Percentiles rank a stretch among this genome's conserved stretches.
Evolutionary conservation across 768 basidiomycete genomes (phyloP).

Genomic region (Cyathus striatus): DNA sequence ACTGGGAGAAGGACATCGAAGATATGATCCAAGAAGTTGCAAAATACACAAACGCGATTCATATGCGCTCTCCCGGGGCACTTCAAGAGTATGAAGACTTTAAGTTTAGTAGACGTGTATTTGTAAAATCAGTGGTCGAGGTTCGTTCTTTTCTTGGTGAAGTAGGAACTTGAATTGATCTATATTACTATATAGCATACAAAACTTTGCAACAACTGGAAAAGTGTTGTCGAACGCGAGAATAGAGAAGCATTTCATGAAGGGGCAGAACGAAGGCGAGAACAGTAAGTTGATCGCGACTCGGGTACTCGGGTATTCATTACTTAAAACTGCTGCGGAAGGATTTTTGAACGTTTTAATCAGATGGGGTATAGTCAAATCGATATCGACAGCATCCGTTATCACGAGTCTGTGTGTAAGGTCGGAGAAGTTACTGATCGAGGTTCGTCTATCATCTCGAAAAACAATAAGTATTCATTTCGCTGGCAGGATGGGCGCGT

Average conservation of each 20-base stretch:
- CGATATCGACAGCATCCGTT: too few species aligned
- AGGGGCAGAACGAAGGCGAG: not conserved
- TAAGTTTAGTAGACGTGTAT: slow-evolving; percentile 8
- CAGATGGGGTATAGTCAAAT: too few species aligned
- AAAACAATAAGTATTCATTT: too few species aligned
- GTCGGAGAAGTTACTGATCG: too few species aligned
- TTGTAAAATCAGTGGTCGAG: slow-evolving; percentile 9
- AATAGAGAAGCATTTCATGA: not conserved
- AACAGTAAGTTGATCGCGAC: not conserved
- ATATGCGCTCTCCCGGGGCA: slow-evolving; percentile 14
- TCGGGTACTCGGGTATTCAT: not conserved
- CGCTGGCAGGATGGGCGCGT: too few species aligned
- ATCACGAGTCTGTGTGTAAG: too few species aligned
- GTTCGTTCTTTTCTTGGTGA: slow-evolving; percentile 3
- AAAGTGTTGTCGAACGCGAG: not conserved
- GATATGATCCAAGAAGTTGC: slow-evolving; percentile 12
- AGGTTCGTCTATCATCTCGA: too few species aligned
- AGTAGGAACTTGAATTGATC: not conserved
- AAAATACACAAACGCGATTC: slow-evolving; percentile 10
- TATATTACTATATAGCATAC: not conserved
- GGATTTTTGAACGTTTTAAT: too few species aligned
- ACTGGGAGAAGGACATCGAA: slow-evolving; percentile 25
- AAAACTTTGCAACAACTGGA: not conserved
- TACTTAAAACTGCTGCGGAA: not conserved
- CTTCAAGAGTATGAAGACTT: slow-evolving; percentile 18